Evolutionary conservation across 176 grass and related monocot genomes (phyloP).

Genomic region (Urochloa ruziziensis): DNA sequence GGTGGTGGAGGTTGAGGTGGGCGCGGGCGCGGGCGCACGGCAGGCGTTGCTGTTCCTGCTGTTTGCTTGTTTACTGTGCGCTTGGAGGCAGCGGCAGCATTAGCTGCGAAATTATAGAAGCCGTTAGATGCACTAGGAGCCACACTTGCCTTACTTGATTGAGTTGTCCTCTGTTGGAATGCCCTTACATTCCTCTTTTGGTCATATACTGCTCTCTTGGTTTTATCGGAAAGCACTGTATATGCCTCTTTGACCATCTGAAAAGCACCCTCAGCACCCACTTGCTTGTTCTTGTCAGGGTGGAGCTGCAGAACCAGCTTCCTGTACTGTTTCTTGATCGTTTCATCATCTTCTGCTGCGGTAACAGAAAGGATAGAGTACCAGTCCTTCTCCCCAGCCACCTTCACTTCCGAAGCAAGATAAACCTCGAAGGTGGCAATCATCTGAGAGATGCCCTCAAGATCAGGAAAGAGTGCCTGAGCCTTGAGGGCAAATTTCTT

Average conservation of each 20-base stretch:
- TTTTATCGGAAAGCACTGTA: slow-evolving; percentile 41
- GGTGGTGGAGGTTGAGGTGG: neutral
- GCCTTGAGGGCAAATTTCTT: neutral
- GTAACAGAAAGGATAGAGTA: too few relatives aligned
- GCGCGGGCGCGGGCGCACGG: neutral
- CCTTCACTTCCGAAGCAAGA: neutral
- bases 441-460: neutral
- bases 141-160: neutral
- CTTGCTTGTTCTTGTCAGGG: slow-evolving; percentile 37
- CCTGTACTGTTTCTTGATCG: too few relatives aligned
- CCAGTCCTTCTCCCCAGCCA: neutral
- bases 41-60: slow-evolving; percentile 1
- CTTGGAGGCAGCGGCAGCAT: neutral
- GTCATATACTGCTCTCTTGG: slow-evolving; percentile 26
- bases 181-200: too few relatives aligned
- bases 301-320: neutral
- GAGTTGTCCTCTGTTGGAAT: slow-evolving; percentile 2
- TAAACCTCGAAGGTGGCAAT: neutral
- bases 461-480: neutral
- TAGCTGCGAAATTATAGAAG: slow-evolving; percentile 22
- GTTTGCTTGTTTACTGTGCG: slow-evolving; percentile 30
- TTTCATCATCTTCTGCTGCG: too few relatives aligned
- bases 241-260: slow-evolving; percentile 29
- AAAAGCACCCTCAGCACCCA: slow-evolving; percentile 46
- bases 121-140: slow-evolving; percentile 22